These are phyloP conservation scores for Noccaea caerulescens DNA, from an alignment of 345 rosid species.

Conservation along the genomic window DNA sequence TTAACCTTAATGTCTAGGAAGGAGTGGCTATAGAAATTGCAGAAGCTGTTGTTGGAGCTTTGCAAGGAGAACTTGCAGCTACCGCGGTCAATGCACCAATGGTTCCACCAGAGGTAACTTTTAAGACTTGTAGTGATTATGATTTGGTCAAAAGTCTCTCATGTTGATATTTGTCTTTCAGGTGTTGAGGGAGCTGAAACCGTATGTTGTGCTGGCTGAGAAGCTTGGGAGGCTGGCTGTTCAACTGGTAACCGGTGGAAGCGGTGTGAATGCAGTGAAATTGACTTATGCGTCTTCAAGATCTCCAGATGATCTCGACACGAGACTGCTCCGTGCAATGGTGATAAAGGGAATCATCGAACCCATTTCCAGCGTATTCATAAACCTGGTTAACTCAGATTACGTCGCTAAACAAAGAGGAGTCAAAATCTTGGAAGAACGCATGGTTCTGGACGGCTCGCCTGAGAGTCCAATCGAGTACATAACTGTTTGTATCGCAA, in stretches of 20 bases:
- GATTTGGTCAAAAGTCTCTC: too few relatives aligned
- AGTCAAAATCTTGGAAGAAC: slow-evolving; percentile 59
- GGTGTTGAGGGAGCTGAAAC: slow-evolving; percentile 64
- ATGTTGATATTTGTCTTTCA: slow-evolving; percentile 21
- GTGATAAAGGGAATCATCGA: slow-evolving; percentile 68
- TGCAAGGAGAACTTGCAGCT: slow-evolving; percentile 62
- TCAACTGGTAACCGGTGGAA: slow-evolving; percentile 76
- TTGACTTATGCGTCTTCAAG: slow-evolving; percentile 65
- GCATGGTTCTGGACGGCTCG: slow-evolving; percentile 56
- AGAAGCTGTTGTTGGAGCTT: slow-evolving; percentile 62
- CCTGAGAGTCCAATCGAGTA: slow-evolving; percentile 63
- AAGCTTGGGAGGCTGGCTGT: slow-evolving; percentile 69
- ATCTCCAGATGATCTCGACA: slow-evolving; percentile 76
- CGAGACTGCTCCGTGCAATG: slow-evolving; percentile 74
- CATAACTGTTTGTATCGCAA: slow-evolving; percentile 67
- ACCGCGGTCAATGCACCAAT: slow-evolving; percentile 64
- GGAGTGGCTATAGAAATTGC: slow-evolving; percentile 64
- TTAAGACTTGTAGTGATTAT: too few relatives aligned
- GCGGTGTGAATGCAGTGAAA: slow-evolving; percentile 61
- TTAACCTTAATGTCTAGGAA: slow-evolving; percentile 41
- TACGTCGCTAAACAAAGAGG: slow-evolving; percentile 72
- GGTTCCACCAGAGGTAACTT: slow-evolving; percentile 48
- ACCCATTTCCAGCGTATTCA: slow-evolving; percentile 63
- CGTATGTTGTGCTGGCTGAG: slow-evolving; percentile 62
- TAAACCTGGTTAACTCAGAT: slow-evolving; percentile 76